Evolutionary conservation across 345 rosid species (phyloP), one percentile per base, ranked within the genome.

Genomic region (Rhizophora apiculata): DNA sequence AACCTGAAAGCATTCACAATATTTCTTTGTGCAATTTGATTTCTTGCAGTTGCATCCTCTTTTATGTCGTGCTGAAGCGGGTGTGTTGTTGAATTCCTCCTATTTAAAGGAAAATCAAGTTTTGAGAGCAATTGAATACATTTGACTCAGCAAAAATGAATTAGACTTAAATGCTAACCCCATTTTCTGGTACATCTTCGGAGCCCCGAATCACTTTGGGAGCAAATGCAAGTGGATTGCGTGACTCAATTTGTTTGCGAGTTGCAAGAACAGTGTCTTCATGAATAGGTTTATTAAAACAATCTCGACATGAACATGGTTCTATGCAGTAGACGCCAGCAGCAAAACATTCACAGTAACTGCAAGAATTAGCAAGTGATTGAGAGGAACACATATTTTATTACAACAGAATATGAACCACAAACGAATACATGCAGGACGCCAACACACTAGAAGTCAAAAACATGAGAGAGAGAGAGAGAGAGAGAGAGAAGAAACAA

Each of bases 1-100:
- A 79, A 95, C 99, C 99, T 95, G 99, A 79, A 79, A 95, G 91
- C 99, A 95, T 87, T 95, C 99, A 6, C 99, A 95, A 72, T 95
- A 95, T 82, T 95, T 95, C 86, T 95, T 95, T 54, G 89, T 80
- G 79, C 99, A 95, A 76, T 79, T 84, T 49, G 99, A 95, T 72
- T 90, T 95, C 83, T 95, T 95, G 89, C 99, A 95, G 83, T 90
- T 92, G 88, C 99, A 95, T 43, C 99, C 99, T 78, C 95, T 83
- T 82, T 92, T 92, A 74, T 95, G 99, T 26, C 98, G 87, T 19
- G 97, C 96, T 30, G 99, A 95, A 72, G 96, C 93, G 32, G 97
- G 99, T 26, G 97, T 92, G 81, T 86, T 85, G 79, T 68, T 87
- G 55, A 84, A 76, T 55, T 95, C 97, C 16, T 92, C 97, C 99